Conservation (phyloP, 805 yeast species). For the Metschnikowia drakensbergensis region DNA sequence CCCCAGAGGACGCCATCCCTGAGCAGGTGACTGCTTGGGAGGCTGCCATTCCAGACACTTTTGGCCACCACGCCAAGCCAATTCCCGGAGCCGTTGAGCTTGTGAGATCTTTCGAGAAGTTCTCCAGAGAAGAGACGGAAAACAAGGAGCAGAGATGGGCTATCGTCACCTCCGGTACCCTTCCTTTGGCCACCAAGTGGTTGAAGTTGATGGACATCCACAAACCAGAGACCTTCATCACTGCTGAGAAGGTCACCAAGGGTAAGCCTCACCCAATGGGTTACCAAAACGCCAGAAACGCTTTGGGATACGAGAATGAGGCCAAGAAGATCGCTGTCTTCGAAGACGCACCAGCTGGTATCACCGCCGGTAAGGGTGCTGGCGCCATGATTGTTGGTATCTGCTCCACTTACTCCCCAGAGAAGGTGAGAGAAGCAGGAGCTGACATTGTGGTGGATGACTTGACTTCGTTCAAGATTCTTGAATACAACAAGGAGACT, state of each 20-base stretch:
- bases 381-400: slow-evolving; percentile 82
- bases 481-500: slow-evolving; percentile 44
- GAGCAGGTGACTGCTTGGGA: slow-evolving; percentile 66
- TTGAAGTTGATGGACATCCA: slow-evolving; percentile 56
- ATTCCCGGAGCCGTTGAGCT: slow-evolving; percentile 74
- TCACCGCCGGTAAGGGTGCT: slow-evolving; percentile 76
- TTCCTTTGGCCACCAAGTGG: slow-evolving; percentile 76
- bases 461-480: slow-evolving; percentile 58
- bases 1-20: slow-evolving; percentile 68
- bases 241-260: slow-evolving; percentile 71
- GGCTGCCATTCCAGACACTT: slow-evolving; percentile 64
- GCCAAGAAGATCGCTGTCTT: slow-evolving; percentile 56
- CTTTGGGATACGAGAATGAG: slow-evolving; percentile 38
- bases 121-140: slow-evolving; percentile 42
- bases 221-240: slow-evolving; percentile 71
- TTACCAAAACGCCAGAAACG: slow-evolving; percentile 55
- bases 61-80: slow-evolving; percentile 68
- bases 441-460: slow-evolving; percentile 80
- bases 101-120: slow-evolving; percentile 48
- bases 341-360: slow-evolving; percentile 90
- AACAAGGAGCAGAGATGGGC: slow-evolving; percentile 65
- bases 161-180: slow-evolving; percentile 81
- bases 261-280: slow-evolving; percentile 92
- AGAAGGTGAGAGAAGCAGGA: slow-evolving; percentile 67
- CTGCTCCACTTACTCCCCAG: slow-evolving; percentile 72